Conservation (phyloP, 2,329 filamentous ascomycete species). For the Cladosporium halotolerans region DNA sequence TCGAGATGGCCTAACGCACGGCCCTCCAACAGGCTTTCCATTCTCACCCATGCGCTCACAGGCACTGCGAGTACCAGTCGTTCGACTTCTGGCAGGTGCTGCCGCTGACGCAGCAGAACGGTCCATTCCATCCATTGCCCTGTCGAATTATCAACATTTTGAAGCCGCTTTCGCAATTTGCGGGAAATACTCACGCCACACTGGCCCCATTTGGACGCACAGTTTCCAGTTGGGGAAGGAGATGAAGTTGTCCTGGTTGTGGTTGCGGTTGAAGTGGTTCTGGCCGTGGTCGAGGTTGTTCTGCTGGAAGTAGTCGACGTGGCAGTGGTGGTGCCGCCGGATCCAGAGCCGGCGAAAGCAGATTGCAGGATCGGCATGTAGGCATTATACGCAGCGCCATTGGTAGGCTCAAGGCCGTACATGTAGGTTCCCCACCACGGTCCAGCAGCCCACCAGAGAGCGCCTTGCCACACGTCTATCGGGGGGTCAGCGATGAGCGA, state of each 20-base stretch:
- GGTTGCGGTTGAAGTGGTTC: neutral
- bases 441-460: constrained; percentile 51
- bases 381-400: constrained; percentile 36
- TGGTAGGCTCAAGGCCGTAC: constrained; percentile 43
- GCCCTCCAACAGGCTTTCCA: neutral
- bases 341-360: constrained; percentile 3
- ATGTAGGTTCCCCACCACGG: constrained; percentile 40
- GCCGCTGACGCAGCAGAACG: constrained; percentile 27
- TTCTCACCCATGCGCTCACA: neutral
- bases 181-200: constrained; percentile 2
- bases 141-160: neutral
- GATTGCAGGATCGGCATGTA: constrained; percentile 17
- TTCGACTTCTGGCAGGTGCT: constrained; percentile 24
- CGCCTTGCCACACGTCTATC: constrained; percentile 49
- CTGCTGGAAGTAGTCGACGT: neutral
- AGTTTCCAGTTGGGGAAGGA: neutral
- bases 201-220: constrained; percentile 4
- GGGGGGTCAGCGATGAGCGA: too few relatives aligned
- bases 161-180: neutral
- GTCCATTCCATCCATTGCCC: constrained; percentile 27
- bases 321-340: constrained; percentile 15
- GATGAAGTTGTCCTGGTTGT: neutral
- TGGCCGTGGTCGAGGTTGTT: constrained; percentile 16
- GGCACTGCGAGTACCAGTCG: constrained; percentile 30
- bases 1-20: too few relatives aligned